Evolutionary conservation across 164 flowering plant genomes (phyloP).

Genomic region (Nelumbo lutea): DNA sequence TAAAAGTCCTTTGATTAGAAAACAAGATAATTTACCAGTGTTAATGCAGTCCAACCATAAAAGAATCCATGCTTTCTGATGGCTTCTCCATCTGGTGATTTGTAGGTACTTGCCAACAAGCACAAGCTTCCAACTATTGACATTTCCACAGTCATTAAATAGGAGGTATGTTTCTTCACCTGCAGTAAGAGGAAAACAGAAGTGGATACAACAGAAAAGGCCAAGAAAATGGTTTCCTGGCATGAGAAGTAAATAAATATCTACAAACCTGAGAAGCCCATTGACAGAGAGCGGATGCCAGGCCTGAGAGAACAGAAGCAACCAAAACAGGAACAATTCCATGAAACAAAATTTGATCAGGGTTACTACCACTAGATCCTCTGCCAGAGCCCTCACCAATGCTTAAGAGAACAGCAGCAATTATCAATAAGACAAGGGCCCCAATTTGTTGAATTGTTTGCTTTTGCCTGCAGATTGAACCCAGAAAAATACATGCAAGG

Average conservation of each 20-base stretch:
- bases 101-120: constrained; percentile 66
- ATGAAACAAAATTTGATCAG: constrained; percentile 62
- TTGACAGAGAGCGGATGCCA: constrained; percentile 94
- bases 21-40: constrained; percentile 47
- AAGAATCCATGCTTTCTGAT: constrained; percentile 81
- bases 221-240: background rate
- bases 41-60: constrained; percentile 85
- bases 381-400: constrained; percentile 91
- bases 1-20: too few species aligned
- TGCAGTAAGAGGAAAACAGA: constrained; percentile 18
- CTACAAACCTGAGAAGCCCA: constrained; percentile 95
- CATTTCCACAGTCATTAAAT: constrained; percentile 98
- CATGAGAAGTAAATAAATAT: background rate
- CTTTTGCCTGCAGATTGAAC: constrained; percentile 53
- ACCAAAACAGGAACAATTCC: constrained; percentile 94
- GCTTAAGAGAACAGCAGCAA: constrained; percentile 89
- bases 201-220: background rate
- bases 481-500: constrained; percentile 12
- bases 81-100: constrained; percentile 94
- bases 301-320: constrained; percentile 97
- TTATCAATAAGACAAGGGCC: constrained; percentile 77
- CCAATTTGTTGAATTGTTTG: constrained; percentile 88
- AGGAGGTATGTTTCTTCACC: constrained; percentile 94
- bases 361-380: constrained; percentile 43
- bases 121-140: constrained; percentile 90